Evolutionary conservation across 176 grass and related monocot genomes (phyloP).

Genomic region (Triticum timopheevii): DNA sequence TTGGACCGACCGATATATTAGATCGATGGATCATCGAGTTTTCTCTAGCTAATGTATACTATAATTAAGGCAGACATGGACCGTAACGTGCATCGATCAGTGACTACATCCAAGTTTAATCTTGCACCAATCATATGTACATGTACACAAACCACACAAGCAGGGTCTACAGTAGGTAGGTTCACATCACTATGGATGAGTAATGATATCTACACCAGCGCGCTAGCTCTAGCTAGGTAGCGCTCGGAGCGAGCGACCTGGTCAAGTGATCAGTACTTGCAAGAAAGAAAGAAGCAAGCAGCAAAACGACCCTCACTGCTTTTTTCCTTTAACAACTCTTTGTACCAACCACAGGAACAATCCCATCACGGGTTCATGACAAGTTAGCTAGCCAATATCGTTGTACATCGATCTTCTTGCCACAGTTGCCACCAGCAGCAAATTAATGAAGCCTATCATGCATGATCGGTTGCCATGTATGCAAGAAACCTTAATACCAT

Average conservation of each 20-base stretch:
- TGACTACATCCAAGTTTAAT: constrained; percentile 6
- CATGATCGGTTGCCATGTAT: not conserved
- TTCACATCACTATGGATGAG: constrained; percentile 34
- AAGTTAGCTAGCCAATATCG: constrained; percentile 22
- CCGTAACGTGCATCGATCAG: not conserved
- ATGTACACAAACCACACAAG: not conserved
- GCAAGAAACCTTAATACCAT: constrained; percentile 19
- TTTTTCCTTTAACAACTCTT: constrained; percentile 43
- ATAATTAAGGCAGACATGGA: constrained; percentile 24
- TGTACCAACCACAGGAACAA: constrained; percentile 43
- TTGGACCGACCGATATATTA: not conserved
- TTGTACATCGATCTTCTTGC: constrained; percentile 12
- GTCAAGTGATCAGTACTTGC: constrained; percentile 25
- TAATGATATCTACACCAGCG: constrained; percentile 15
- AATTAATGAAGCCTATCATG: not conserved
- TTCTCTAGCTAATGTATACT: not conserved
- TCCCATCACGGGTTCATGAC: constrained; percentile 8
- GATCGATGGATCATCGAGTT: not conserved
- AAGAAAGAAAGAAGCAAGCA: constrained; percentile 40
- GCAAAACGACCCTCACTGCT: constrained; percentile 31
- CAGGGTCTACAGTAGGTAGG: constrained; percentile 20
- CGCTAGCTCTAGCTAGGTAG: not conserved
- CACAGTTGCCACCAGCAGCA: constrained; percentile 26
- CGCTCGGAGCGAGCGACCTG: constrained; percentile 34
- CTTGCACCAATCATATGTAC: constrained; percentile 33